Percentiles rank a stretch among this genome's conserved stretches.
phyloP scores from a whole-genome alignment of 2,329 filamentous ascomycete species.

The Aspergillus terreus region DNA sequence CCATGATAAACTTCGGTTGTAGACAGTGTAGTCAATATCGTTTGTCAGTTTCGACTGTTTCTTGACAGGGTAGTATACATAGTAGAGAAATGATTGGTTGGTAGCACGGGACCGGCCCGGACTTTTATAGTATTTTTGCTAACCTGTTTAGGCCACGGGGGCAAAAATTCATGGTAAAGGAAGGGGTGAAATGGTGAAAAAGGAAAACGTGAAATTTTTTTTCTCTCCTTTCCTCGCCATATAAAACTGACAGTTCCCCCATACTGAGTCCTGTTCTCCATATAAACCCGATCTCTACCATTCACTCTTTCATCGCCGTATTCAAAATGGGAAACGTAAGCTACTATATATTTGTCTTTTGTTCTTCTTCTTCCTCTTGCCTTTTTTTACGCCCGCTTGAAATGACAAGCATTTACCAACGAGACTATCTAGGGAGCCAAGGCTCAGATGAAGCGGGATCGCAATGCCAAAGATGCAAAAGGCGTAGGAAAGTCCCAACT shows the following conservation, averaged over 20 bases:
- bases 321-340: slow-evolving; percentile 25
- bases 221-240: neutral
- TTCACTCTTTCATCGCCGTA: neutral
- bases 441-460: slow-evolving; percentile 69
- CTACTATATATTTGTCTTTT: neutral
- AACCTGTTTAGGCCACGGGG: neutral
- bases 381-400: neutral
- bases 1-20: too few relatives aligned
- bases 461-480: slow-evolving; percentile 61
- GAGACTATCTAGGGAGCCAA: slow-evolving; percentile 50
- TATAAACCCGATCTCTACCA: neutral
- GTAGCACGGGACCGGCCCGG: too few relatives aligned
- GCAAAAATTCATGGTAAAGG: neutral
- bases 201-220: neutral
- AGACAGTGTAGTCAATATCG: too few relatives aligned
- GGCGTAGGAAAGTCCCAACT: slow-evolving; percentile 60
- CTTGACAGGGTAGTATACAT: too few relatives aligned
- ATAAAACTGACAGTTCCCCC: neutral
- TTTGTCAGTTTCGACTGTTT: too few relatives aligned
- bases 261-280: neutral
- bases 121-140: neutral
- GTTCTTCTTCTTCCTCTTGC: too few relatives aligned
- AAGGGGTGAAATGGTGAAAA: neutral
- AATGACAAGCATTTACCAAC: slow-evolving; percentile 6
- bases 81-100: too few relatives aligned